Evolutionary conservation across 176 grass and related monocot genomes (phyloP).

Genomic region (Musa troglodytarum): DNA sequence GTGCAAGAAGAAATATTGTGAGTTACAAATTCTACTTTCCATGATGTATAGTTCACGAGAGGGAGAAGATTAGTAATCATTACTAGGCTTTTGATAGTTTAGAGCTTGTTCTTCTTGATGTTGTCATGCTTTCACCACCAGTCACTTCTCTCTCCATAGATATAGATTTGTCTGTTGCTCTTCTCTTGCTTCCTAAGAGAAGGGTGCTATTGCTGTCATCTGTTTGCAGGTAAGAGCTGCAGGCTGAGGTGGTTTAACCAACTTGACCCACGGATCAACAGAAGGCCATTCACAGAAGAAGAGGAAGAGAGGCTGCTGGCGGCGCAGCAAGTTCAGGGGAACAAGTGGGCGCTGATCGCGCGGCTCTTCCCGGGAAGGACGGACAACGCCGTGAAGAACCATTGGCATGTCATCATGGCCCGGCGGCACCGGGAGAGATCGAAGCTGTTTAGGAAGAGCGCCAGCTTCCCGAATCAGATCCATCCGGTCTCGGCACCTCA

Average conservation of each 20-base stretch:
- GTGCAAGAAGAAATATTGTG: too few species aligned
- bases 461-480: too few species aligned
- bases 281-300: slow-evolving; percentile 55
- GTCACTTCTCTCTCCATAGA: too few species aligned
- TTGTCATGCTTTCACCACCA: too few species aligned
- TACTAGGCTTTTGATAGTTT: too few species aligned
- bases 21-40: too few species aligned
- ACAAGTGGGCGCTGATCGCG: slow-evolving; percentile 77
- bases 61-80: too few species aligned
- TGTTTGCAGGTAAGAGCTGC: slow-evolving; percentile 68
- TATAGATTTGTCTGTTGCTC: too few species aligned
- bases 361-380: slow-evolving; percentile 74
- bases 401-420: slow-evolving; percentile 86
- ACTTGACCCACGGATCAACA: slow-evolving; percentile 79
- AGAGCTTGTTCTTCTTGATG: too few species aligned
- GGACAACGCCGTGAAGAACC: slow-evolving; percentile 88
- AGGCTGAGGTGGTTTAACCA: slow-evolving; percentile 94
- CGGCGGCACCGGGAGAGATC: slow-evolving; percentile 51
- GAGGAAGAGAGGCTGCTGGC: slow-evolving; percentile 66
- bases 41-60: too few species aligned
- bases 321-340: slow-evolving; percentile 60
- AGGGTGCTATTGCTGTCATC: not conserved
- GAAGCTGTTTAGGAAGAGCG: slow-evolving; percentile 9
- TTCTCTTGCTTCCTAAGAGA: not conserved
- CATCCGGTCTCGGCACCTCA: too few species aligned